Evolutionary conservation across 257 asterid species (phyloP), one percentile per base, ranked within the genome.

Genomic region (Handroanthus guayacan): DNA sequence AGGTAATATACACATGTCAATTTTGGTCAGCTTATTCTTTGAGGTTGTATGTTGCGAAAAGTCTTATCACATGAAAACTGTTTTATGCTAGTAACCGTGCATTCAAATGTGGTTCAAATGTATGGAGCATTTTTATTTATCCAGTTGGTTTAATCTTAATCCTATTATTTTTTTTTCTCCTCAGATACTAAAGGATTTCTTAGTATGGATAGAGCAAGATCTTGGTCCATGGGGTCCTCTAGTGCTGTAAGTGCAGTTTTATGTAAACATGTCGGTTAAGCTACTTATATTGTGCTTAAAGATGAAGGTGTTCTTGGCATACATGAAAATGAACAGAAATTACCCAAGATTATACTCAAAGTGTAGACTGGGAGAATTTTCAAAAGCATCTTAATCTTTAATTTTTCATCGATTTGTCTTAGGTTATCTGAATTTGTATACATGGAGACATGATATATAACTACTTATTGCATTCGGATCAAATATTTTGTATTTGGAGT

Each of bases 201-300:
- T 95, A 79, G 56, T 84, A 75, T 95, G 98, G 98, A 86, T 95
- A 75, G 90, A 95, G 73, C 84, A 87, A 60, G 98, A 95, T 86
- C 99, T 95, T 82, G 99, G 99, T 77, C 92, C 97, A 75, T 95
- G 99, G 99, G 99, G 98, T 78, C 99, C 99, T 84, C 82, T 95
- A 69, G 98, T 88, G 80, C 84, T 95, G 99, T 95, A 89, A 90
- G 98, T 89, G 61, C 57, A 75, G 14, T 79, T 78, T 74, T 67
- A 38, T 77, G 61, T 72, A 13, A 31, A 74, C 56, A 10, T 39
- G 8, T 56, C 62, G 20, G 69, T 52, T 43, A n/a, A 10, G 18
- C 13, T 43, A 47, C 57, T 66, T 36, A 44, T 61, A 8, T 37
- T 20, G 10, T 56, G 41, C 41, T 25, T 57, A 50, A 38, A 37